A percentile compares a stretch with the other conserved stretches of the same genome.
Conservation (phyloP, 768 basidiomycete genomes). For the Sistotremastrum niveocremeum region DNA sequence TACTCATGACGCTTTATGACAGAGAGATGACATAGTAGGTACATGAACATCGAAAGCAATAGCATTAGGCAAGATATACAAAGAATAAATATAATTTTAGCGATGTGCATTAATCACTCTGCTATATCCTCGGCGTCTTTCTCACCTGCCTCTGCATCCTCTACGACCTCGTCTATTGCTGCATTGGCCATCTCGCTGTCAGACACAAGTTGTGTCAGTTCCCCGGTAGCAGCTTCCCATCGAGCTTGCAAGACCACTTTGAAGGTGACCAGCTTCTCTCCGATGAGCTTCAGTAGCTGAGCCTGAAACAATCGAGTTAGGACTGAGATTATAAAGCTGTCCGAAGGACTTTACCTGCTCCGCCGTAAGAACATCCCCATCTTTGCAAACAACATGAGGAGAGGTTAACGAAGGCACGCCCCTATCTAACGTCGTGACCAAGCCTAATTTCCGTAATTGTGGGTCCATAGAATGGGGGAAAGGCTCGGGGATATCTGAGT, state of each 20-base stretch:
- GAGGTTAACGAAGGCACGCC: constrained; percentile 77
- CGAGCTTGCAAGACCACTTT: constrained; percentile 53
- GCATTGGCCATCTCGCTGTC: too few relatives aligned
- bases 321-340: not conserved
- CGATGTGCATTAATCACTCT: too few relatives aligned
- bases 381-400: constrained; percentile 74
- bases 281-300: constrained; percentile 83
- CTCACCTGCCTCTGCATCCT: too few relatives aligned
- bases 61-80: too few relatives aligned
- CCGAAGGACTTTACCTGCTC: constrained; percentile 27
- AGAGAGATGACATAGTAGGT: too few relatives aligned
- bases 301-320: constrained; percentile 35
- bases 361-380: constrained; percentile 63
- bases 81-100: too few relatives aligned
- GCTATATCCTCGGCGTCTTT: too few relatives aligned
- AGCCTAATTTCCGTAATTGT: constrained; percentile 83
- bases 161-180: too few relatives aligned
- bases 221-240: constrained; percentile 58
- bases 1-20: too few relatives aligned
- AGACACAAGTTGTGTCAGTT: constrained; percentile 40
- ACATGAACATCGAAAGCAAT: too few relatives aligned
- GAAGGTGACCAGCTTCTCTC: constrained; percentile 80
- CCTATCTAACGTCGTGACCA: constrained; percentile 69
- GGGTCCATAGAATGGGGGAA: constrained; percentile 98
- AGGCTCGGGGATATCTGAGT: constrained; percentile 71